Evolutionary conservation across 495 filamentous ascomycete species (phyloP).

Genomic region (Penicillium malachiteum): DNA sequence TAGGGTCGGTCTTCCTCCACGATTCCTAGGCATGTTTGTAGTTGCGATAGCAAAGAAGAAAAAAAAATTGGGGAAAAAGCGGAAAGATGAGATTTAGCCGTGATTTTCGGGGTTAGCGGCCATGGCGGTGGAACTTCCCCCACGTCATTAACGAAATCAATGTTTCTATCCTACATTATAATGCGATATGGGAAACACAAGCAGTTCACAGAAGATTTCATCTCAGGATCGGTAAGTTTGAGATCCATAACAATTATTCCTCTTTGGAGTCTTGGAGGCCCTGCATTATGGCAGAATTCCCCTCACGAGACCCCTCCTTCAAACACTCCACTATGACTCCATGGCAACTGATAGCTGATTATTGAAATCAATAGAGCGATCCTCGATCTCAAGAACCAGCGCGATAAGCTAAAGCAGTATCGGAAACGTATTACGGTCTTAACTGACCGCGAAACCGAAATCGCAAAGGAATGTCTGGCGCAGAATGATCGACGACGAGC

Average conservation of each 20-base stretch:
- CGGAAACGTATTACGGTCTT: conserved; percentile 82
- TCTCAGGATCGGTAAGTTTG: conserved; percentile 63
- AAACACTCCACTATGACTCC: neutral
- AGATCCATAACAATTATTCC: neutral
- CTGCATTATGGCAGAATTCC: neutral
- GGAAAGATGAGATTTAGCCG: conserved; percentile 13
- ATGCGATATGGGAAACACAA: conserved; percentile 63
- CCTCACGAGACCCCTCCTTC: conserved; percentile 26
- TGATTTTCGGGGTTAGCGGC: conserved; percentile 19
- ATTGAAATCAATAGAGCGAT: conserved; percentile 64
- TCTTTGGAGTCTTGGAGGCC: neutral
- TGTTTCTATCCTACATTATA: conserved; percentile 21
- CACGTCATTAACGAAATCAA: conserved; percentile 23
- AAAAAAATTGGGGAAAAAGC: conserved; percentile 22
- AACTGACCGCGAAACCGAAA: conserved; percentile 76
- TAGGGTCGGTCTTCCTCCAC: conserved; percentile 46
- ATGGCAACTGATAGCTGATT: neutral
- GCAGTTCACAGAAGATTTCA: conserved; percentile 67
- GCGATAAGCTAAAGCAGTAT: conserved; percentile 94
- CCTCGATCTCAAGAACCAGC: conserved; percentile 94
- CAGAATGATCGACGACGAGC: conserved; percentile 75
- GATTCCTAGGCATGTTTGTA: conserved; percentile 34
- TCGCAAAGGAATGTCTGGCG: conserved; percentile 77
- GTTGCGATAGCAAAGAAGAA: conserved; percentile 16
- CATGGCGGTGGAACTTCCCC: conserved; percentile 10